A percentile compares a stretch with the other conserved stretches of the same genome.
These are phyloP conservation scores for Apiospora saccharicola DNA, from an alignment of 2,329 filamentous ascomycete species.

Conservation along the genomic window DNA sequence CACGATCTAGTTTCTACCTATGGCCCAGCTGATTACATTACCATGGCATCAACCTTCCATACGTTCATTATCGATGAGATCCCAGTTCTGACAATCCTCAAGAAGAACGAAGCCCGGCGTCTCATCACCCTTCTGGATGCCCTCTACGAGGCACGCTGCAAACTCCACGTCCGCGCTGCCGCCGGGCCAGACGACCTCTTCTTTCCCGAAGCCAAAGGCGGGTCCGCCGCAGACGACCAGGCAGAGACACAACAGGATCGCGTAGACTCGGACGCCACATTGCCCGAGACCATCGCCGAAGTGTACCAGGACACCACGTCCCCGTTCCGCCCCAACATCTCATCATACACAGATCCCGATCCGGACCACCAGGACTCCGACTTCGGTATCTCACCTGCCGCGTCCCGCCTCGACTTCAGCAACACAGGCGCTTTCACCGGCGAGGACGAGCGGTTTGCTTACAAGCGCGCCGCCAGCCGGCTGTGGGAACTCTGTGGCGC, in stretches of 20 bases:
- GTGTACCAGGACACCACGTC: conserved; percentile 80
- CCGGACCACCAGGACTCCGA: conserved; percentile 63
- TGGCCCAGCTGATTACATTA: conserved; percentile 84
- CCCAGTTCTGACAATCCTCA: conserved; percentile 69
- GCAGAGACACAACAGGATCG: conserved; percentile 27
- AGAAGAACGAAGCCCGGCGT: conserved; percentile 82
- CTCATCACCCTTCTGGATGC: conserved; percentile 85
- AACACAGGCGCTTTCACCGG: conserved; percentile 75
- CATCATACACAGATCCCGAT: conserved; percentile 64
- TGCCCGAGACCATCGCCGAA: conserved; percentile 73
- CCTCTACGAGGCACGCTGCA: conserved; percentile 82
- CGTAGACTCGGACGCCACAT: conserved; percentile 58
- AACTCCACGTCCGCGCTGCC: conserved; percentile 72
- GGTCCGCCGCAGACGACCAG: conserved; percentile 44
- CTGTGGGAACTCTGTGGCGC: conserved; percentile 83
- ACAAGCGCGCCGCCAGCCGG: conserved; percentile 77
- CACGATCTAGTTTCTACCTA: conserved; percentile 71
- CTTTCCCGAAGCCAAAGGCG: conserved; percentile 68
- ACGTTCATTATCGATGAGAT: conserved; percentile 77
- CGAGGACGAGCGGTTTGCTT: conserved; percentile 83
- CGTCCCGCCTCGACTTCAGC: conserved; percentile 66
- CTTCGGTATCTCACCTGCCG: conserved; percentile 50
- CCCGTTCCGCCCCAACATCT: conserved; percentile 81
- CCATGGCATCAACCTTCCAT: conserved; percentile 80
- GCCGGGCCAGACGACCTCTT: conserved; percentile 77